A percentile compares a stretch with the other conserved stretches of the same genome.
Conservation (phyloP, 257 asterid genomes). For the Petrea volubilis region DNA sequence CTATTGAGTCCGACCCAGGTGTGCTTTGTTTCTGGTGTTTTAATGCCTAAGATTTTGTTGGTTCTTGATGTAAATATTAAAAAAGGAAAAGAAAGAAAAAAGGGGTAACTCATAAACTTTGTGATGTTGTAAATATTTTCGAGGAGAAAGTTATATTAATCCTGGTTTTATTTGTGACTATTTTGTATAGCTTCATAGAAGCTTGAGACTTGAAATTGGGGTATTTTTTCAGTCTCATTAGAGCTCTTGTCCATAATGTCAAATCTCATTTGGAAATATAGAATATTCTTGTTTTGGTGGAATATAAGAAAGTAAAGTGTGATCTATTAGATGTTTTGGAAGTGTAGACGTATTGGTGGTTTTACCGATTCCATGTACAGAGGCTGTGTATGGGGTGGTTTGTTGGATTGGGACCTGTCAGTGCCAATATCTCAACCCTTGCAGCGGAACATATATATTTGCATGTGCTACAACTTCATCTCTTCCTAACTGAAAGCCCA, state of each 20-base stretch:
- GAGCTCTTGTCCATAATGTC: background rate
- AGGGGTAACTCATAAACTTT: background rate
- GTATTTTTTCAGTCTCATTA: background rate
- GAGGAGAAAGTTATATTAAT: background rate
- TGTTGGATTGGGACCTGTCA: too few relatives aligned
- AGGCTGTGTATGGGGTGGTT: too few relatives aligned
- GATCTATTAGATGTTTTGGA: background rate
- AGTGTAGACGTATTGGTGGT: background rate
- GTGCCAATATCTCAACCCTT: too few relatives aligned
- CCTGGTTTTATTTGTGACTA: background rate
- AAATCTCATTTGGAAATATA: background rate
- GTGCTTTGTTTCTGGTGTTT: slow-evolving; percentile 21
- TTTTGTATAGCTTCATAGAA: background rate
- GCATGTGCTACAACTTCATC: too few relatives aligned
- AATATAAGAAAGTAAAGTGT: background rate
- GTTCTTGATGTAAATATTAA: background rate
- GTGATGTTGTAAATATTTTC: background rate
- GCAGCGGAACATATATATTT: too few relatives aligned
- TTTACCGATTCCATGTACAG: background rate
- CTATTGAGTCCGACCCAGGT: slow-evolving; percentile 99
- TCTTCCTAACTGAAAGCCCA: too few relatives aligned
- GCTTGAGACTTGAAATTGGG: background rate
- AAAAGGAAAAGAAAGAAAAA: background rate
- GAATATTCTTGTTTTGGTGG: background rate
- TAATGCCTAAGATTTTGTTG: background rate